Base-by-base conservation (phyloP, 2,329 filamentous ascomycete species). In the Metarhizium rileyi region DNA sequence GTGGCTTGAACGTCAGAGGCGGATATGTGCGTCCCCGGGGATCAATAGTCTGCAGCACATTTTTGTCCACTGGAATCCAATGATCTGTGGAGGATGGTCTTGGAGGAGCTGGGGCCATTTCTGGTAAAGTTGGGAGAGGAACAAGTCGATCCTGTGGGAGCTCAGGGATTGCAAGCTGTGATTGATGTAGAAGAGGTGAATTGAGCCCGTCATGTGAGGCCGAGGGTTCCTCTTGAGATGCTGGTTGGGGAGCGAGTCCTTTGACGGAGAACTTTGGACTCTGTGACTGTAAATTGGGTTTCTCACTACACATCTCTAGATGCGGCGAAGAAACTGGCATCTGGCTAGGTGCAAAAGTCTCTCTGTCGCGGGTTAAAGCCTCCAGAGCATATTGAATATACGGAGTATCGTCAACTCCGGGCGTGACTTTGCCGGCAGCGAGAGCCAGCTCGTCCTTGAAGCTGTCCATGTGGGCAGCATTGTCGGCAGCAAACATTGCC, bases 361-460 rank as follows among this genome's bases (percentile, higher is more conserved):
- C 81, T 50, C 83, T 83, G 59, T 86, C 80, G 44, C 85, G 76
- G 5, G 89, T 94, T 57, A 97, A 72, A 54, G 91, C 88, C 55
- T 95, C 87, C 54, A 97, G 81, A 38, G 91, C 90, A 64, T 93
- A 94, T 55, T 86, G 86, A 55, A 96, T 87, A 65, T 90, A 95
- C 0, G 89, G 90, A 8, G 83, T 86, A 61, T 95, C 86, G 60
- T 95, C 90, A 36, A 89, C 73, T 9, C 84, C 87, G 0, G 90
- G 90, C 0, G 87, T 91, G 49, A 81, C 73, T 38, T 72, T 72
- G 51, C 73, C 70, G 35, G 67, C 75, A 18, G 73, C 70, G 48
- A 75, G 66, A 45, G 73, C 68, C 33, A 79, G 61, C 41, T 76
- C 72, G 48, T 80, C 76, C 48, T 77, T 76, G 60, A 78, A 74